Base-by-base conservation (phyloP, 495 filamentous ascomycete genomes). In the Aspergillus affinis region DNA sequence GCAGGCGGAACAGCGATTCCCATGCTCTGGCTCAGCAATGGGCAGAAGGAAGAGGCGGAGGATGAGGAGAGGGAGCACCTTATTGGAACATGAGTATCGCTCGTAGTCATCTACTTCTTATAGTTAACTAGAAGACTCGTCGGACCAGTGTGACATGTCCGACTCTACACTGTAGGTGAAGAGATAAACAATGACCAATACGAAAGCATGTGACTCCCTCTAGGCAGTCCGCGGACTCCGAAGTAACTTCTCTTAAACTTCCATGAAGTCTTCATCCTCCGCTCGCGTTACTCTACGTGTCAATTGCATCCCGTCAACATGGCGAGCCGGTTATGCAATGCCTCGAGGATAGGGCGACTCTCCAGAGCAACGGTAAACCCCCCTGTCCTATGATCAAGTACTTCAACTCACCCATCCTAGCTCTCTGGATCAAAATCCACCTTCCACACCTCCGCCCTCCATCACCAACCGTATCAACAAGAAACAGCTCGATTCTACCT, bases 1-100 rank as follows among this genome's bases (percentile, higher is more conserved):
- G 61, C 59, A 29, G 64, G 59, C 12, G 29, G 66, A 30, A 71
- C 70, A 18, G 68, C 69, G 0, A 45, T 74, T 12, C 65, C 67
- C 44, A 72, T 74, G 63, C 44, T 68, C 8, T 71, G 67, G 65
- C 41, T 70, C 15, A 59, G 48, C 48, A 46, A 29, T 47, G 51
- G n/a, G 44, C 17, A 41, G 46, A 23, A 53, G 59, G 23, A 26
- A 30, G 48, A 52, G 30, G 58, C 48, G 36, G 61, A 48, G 29
- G 52, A 64, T 19, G 52, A 54, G 51, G 63, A 61, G 52, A 59
- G 57, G 45, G 60, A 59, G 58, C 45, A 57, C 15, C 57, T 65
- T 30, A 12, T 64, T 47, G 51, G 32, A n/a, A 23, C 18, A 30
- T 48, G 18, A 45, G 3, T 5, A 26, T 23, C 12, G 21, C n/a